Conservation (phyloP, 805 yeast species). For the Jamesozyma jinghongensis region DNA sequence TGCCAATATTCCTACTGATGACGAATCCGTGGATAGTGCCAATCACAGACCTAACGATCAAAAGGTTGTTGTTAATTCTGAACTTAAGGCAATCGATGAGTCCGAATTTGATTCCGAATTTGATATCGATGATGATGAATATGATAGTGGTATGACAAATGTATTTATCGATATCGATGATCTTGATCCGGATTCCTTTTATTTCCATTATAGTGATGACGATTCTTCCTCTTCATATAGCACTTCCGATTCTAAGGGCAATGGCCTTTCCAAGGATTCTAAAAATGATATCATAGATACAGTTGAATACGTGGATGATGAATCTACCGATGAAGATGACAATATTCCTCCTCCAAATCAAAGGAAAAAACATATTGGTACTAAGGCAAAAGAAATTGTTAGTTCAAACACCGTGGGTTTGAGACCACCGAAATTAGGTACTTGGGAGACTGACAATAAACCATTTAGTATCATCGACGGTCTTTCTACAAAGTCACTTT, state of each 20-base stretch:
- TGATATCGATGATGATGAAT: slow-evolving; percentile 27
- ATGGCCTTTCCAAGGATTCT: slow-evolving; percentile 8
- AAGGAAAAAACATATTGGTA: slow-evolving; percentile 49
- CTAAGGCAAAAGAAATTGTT: slow-evolving; percentile 85
- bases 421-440: slow-evolving; percentile 85
- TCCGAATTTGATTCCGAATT: slow-evolving; percentile 6
- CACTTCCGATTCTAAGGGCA: slow-evolving; percentile 13
- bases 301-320: slow-evolving; percentile 52
- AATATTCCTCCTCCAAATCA: slow-evolving; percentile 61
- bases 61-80: slow-evolving; percentile 15
- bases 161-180: slow-evolving; percentile 33
- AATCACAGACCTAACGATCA: slow-evolving; percentile 30
- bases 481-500: slow-evolving; percentile 72
- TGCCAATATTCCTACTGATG: slow-evolving; percentile 30
- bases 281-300: slow-evolving; percentile 29
- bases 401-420: slow-evolving; percentile 77
- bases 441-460: slow-evolving; percentile 77
- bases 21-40: slow-evolving; percentile 23
- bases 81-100: slow-evolving; percentile 2
- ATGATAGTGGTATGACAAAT: slow-evolving; percentile 34
- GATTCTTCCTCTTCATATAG: slow-evolving; percentile 43
- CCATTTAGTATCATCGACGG: slow-evolving; percentile 96
- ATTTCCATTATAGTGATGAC: slow-evolving; percentile 28
- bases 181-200: slow-evolving; percentile 31
- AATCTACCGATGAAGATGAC: slow-evolving; percentile 91